Evolutionary conservation across 768 basidiomycete species (phyloP), one percentile per base, ranked within the genome.

Genomic region (Tremella yokohamensis): DNA sequence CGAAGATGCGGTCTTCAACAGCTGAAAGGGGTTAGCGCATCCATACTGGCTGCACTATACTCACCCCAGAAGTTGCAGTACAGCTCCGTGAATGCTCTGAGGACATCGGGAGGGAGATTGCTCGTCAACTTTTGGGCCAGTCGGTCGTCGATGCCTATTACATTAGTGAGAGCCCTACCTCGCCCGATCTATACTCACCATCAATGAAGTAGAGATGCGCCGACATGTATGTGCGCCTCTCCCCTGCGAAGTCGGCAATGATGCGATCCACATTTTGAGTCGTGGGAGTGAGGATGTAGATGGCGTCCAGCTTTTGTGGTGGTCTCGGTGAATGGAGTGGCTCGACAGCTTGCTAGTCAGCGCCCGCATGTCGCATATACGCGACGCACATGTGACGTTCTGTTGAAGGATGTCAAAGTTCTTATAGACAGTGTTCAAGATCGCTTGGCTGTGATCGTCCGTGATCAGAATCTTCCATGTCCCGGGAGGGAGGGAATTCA

Each of bases 401-500:
- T 96, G 90, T 76, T 91, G 87, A 56, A 98, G 78, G 56, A 98
- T 88, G 75, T 99, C 94, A 68, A 89, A 91, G 73, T 90, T 87
- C 78, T 90, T 91, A 66, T 97, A 82, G 2, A 93, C 90, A 8
- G 87, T 84, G 60, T 85, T 83, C 47, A 99, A 77, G 54, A 98
- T 79, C 73, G 82, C 84, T 77, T 92, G 87, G 22, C 92, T 87
- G 78, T 89, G 84, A 64, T 92, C 90, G 76, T 99, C 96, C 53
- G 98, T 88, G 58, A 99, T 91, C 44, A 98, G 84, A 66, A 96
- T 88, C 83, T 99, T 99, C 96, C 96, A 99, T 82, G 84, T 80
- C 57, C 84, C 84, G 18, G 87, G 85, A 1, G 93, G 89, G 20
- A 74, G 63, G 18, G 66, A 68, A 15, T 62, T 64, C 25, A 76